Base-by-base conservation (phyloP, 169 alveolate species). In the Besnoitia besnoiti region DNA sequence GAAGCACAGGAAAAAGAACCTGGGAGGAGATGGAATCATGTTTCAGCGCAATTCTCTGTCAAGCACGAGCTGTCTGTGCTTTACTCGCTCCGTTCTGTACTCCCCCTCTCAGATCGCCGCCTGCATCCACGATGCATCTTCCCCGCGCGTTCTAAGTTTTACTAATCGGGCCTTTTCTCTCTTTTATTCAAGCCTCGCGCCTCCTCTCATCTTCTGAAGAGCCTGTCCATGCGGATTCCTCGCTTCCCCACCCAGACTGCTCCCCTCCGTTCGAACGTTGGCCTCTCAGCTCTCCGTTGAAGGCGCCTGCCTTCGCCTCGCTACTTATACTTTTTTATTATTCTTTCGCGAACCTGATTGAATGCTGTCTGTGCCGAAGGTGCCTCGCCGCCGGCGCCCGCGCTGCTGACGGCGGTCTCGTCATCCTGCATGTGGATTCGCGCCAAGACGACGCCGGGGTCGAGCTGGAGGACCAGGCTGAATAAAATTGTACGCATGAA, bases 381-480 rank as follows among this genome's bases (percentile, higher is more conserved):
- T 14, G 87, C 87, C 39, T 77, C 87, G 61, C 59, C 44, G 19
- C 47, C 80, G 24, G 80, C 80, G n/a, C 59, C 87, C 59, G 87
- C 87, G 33, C 87, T 55, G 14, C 61, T 39, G 21, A 55, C 87
- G 14, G 59, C 55, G 3, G 50, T 37, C 61, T 2, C 87, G 55
- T 42, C 87, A 55, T 77, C 87, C 37, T 77, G 87, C 87, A 77
- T 77, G 61, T 77, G 10, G 61, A 77, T 40, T 21, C 87, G 40
- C n/a, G 87, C 87, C 40, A 77, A 55, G 8, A 77, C 37, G 0
- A 77, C 87, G 40, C 55, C 55, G 21, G 87, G 87, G 14, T 77
- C 87, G 40, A 37, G 40, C 49, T 77, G 61, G 49, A 77, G 87
- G 33, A 77, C n/a, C n/a, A 77, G 30, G 12, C 87, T 77, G 49